These are phyloP conservation scores for Trematosphaeria pertusa DNA, from an alignment of 2,329 filamentous ascomycete species.

Conservation along the genomic window DNA sequence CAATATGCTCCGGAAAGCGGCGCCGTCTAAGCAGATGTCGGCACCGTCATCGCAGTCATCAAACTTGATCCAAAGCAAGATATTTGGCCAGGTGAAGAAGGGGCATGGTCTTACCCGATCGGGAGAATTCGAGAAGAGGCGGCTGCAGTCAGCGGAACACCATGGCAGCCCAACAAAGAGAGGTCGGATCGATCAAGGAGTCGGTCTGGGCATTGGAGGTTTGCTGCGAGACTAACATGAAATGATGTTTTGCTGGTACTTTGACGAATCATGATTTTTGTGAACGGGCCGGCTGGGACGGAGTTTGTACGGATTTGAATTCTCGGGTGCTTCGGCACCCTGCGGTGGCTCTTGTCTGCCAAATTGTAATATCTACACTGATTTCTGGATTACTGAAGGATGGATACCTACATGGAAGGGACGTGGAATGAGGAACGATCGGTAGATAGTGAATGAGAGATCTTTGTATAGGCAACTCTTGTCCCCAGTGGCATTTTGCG, in stretches of 20 bases:
- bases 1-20: slow-evolving; percentile 71
- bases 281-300: not conserved
- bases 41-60: slow-evolving; percentile 47
- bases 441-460: slow-evolving; percentile 20
- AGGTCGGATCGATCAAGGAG: slow-evolving; percentile 54
- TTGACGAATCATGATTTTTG: slow-evolving; percentile 15
- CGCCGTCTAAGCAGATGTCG: slow-evolving; percentile 47
- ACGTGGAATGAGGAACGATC: slow-evolving; percentile 4
- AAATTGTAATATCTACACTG: slow-evolving; percentile 15
- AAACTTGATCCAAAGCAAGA: slow-evolving; percentile 63
- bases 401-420: slow-evolving; percentile 8
- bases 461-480: too few species aligned
- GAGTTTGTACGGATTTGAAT: slow-evolving; percentile 10
- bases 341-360: slow-evolving; percentile 3
- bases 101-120: slow-evolving; percentile 45
- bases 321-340: slow-evolving; percentile 5
- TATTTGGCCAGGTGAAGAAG: slow-evolving; percentile 69
- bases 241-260: not conserved
- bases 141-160: slow-evolving; percentile 34
- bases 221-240: slow-evolving; percentile 35
- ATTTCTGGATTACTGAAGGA: slow-evolving; percentile 3
- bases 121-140: slow-evolving; percentile 41
- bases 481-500: too few species aligned
- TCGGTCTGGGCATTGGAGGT: slow-evolving; percentile 65
- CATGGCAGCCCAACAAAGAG: slow-evolving; percentile 57